phyloP scores from a whole-genome alignment of 805 yeast species.

The Saturnispora gosingensis region DNA sequence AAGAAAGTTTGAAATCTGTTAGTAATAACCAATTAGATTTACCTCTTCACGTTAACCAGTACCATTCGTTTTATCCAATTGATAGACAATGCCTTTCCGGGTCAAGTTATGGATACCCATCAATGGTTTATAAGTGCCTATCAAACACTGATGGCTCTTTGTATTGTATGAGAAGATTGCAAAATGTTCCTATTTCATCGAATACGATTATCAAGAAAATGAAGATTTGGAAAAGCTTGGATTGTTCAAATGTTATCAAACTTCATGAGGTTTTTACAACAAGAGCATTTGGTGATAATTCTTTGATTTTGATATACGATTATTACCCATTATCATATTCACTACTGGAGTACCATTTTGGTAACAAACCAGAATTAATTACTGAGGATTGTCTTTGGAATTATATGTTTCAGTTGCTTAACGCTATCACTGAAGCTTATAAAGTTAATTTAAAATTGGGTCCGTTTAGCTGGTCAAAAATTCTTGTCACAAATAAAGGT shows the following conservation, averaged over 20 bases:
- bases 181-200: slow-evolving; percentile 43
- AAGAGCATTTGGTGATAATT: slow-evolving; percentile 72
- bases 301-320: slow-evolving; percentile 73
- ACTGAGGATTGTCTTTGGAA: slow-evolving; percentile 67
- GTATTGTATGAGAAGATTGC: slow-evolving; percentile 69
- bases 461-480: slow-evolving; percentile 52
- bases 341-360: slow-evolving; percentile 56
- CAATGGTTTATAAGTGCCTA: slow-evolving; percentile 67
- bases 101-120: slow-evolving; percentile 42
- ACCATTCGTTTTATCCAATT: slow-evolving; percentile 79
- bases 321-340: slow-evolving; percentile 73
- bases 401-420: slow-evolving; percentile 63
- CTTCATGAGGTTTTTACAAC: slow-evolving; percentile 80
- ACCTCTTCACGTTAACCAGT: slow-evolving; percentile 72
- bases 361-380: slow-evolving; percentile 37
- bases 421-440: slow-evolving; percentile 64
- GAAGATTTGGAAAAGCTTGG: slow-evolving; percentile 56
- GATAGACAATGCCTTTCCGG: slow-evolving; percentile 40
- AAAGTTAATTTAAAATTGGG: slow-evolving; percentile 54
- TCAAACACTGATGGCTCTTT: slow-evolving; percentile 71
- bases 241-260: slow-evolving; percentile 51
- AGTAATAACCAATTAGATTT: slow-evolving; percentile 42
- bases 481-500: slow-evolving; percentile 63
- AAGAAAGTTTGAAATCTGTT: slow-evolving; percentile 60
- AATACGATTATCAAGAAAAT: slow-evolving; percentile 53